Conservation (phyloP, 768 basidiomycete species). For the Psilocybe cyanescens region DNA sequence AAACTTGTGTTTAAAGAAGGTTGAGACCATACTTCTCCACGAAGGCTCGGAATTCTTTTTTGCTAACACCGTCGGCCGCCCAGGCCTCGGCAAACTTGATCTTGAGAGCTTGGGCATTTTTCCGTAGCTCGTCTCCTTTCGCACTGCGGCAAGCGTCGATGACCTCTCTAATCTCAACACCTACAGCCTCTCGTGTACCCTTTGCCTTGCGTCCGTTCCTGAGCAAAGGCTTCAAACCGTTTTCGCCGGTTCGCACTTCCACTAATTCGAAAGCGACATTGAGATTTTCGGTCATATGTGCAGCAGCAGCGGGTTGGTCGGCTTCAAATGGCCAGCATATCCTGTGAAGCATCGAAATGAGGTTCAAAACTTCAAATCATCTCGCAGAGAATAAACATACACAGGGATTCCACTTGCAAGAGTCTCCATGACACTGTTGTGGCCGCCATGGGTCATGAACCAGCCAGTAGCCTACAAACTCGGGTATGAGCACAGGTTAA, state of each 20-base stretch:
- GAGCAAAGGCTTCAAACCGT: conserved; percentile 13
- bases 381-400: not conserved
- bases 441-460: conserved; percentile 20
- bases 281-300: conserved; percentile 5
- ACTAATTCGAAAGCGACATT: conserved; percentile 16
- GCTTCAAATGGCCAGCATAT: conserved; percentile 17
- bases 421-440: conserved; percentile 17
- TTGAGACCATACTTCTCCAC: not conserved
- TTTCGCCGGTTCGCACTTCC: conserved; percentile 14
- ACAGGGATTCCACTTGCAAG: conserved; percentile 15
- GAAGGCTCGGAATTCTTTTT: conserved; percentile 10
- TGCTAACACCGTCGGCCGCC: conserved; percentile 5
- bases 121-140: conserved; percentile 3
- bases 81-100: conserved; percentile 9
- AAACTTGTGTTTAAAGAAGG: too few species aligned
- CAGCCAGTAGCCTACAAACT: conserved; percentile 17
- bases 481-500: not conserved
- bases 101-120: not conserved
- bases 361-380: not conserved
- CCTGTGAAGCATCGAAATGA: not conserved
- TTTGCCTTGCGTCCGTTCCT: conserved; percentile 9
- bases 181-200: conserved; percentile 15
- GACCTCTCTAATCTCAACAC: conserved; percentile 11
- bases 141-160: conserved; percentile 9
- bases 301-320: conserved; percentile 12